phyloP scores from a whole-genome alignment of 306 rosid genomes.

The Trifolium subterraneum region DNA sequence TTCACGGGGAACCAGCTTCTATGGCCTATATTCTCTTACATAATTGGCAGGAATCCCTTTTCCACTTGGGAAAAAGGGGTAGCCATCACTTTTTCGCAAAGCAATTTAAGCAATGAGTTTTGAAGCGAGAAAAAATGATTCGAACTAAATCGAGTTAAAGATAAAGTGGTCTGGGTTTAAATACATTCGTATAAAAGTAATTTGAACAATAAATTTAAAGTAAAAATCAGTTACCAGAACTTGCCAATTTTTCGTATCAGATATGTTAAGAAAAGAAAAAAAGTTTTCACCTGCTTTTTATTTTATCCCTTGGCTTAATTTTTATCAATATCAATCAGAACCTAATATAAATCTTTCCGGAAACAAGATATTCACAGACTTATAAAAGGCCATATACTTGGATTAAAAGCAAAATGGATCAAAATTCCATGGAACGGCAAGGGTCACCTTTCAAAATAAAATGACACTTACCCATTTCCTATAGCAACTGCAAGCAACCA shows the following conservation, averaged over 20 bases:
- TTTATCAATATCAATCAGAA: background rate
- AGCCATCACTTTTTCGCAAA: background rate
- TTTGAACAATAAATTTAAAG: no score
- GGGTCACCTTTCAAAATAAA: background rate
- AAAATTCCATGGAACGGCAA: background rate
- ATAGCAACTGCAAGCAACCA: conserved; percentile 23
- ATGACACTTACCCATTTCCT: conserved; percentile 16
- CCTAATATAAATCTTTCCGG: background rate
- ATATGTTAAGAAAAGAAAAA: no score
- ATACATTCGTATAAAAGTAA: no score
- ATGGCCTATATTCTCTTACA: background rate
- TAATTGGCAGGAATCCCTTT: background rate
- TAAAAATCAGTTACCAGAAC: no score
- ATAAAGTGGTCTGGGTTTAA: no score
- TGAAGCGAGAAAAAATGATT: no score
- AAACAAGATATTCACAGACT: no score
- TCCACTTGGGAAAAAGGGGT: background rate
- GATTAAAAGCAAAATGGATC: background rate
- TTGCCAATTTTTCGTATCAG: no score
- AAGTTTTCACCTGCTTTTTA: no score
- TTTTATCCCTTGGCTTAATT: background rate
- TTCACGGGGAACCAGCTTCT: conserved; percentile 24
- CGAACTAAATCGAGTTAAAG: no score
- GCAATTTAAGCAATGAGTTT: background rate
- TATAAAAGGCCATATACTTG: background rate